Percentiles rank a stretch among this genome's conserved stretches.
Evolutionary conservation across 495 filamentous ascomycete genomes (phyloP).

Genomic region (Zalerion maritima): DNA sequence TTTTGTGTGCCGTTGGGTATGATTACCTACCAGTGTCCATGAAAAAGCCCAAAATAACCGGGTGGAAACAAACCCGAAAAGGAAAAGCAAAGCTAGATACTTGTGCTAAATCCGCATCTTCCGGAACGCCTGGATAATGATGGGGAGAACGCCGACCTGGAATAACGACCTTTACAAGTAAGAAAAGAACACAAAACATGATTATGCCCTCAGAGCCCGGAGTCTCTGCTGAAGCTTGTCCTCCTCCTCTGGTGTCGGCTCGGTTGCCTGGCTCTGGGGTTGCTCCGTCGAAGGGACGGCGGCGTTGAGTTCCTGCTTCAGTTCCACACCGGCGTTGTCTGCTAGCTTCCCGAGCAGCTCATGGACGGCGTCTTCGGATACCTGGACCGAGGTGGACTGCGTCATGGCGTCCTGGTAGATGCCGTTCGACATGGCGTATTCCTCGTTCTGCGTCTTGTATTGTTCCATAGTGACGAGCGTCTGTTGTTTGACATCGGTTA

Average conservation of each 20-base stretch:
- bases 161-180: background rate
- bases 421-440: constrained; percentile 65
- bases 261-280: constrained; percentile 31
- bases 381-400: constrained; percentile 55
- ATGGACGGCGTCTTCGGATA: constrained; percentile 74
- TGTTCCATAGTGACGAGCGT: constrained; percentile 52
- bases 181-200: background rate
- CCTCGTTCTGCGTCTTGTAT: constrained; percentile 72
- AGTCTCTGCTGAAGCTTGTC: constrained; percentile 46
- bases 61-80: too few species aligned
- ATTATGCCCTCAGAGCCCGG: constrained; percentile 35
- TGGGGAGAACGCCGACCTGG: too few species aligned
- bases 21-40: too few species aligned
- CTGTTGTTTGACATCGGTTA: constrained; percentile 6
- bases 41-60: too few species aligned
- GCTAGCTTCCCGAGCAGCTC: constrained; percentile 64
- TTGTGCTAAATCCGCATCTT: too few species aligned
- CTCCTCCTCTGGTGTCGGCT: constrained; percentile 46
- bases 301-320: constrained; percentile 52
- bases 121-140: too few species aligned
- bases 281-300: constrained; percentile 39
- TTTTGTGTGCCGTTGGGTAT: too few species aligned
- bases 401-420: constrained; percentile 76
- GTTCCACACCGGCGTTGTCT: constrained; percentile 67
- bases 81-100: too few species aligned